phyloP scores from a whole-genome alignment of 1,284 basidiomycete species.

The Rhodotorula sp. region DNA sequence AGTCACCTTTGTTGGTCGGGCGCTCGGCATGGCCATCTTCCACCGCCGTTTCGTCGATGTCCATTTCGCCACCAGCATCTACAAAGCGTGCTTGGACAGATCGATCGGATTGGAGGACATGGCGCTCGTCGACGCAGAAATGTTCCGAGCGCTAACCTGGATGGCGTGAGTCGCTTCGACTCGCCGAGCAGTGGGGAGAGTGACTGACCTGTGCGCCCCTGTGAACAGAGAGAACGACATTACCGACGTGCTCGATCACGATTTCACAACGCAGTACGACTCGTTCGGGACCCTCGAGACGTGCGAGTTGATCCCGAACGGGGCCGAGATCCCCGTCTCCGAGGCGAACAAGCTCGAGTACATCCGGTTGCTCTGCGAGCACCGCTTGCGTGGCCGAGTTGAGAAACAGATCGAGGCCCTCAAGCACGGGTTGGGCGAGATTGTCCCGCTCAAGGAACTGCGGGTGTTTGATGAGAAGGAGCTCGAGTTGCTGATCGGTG shows the following conservation, averaged over 20 bases:
- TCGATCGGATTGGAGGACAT: conserved; percentile 88
- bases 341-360: conserved; percentile 96
- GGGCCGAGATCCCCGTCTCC: conserved; percentile 76
- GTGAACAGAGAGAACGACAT: conserved; percentile 70
- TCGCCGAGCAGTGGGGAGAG: background rate
- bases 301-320: conserved; percentile 78
- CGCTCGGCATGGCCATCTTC: conserved; percentile 93
- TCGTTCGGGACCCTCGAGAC: conserved; percentile 88
- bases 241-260: conserved; percentile 68
- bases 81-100: conserved; percentile 85
- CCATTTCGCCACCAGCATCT: conserved; percentile 89
- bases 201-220: conserved; percentile 49
- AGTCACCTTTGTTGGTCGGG: conserved; percentile 67
- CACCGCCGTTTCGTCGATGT: conserved; percentile 94
- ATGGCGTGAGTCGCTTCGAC: conserved; percentile 56
- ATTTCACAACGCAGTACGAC: conserved; percentile 85
- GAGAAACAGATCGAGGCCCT: conserved; percentile 82
- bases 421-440: conserved; percentile 88
- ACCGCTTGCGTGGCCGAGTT: conserved; percentile 92
- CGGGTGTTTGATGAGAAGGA: conserved; percentile 91
- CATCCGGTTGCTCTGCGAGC: conserved; percentile 84
- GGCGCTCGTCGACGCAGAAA: conserved; percentile 92
- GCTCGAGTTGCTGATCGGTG: conserved; percentile 85
- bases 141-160: conserved; percentile 83
- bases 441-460: conserved; percentile 82